Evolutionary conservation across 345 rosid genomes (phyloP).

Genomic region (Moricandia moricandioides): DNA sequence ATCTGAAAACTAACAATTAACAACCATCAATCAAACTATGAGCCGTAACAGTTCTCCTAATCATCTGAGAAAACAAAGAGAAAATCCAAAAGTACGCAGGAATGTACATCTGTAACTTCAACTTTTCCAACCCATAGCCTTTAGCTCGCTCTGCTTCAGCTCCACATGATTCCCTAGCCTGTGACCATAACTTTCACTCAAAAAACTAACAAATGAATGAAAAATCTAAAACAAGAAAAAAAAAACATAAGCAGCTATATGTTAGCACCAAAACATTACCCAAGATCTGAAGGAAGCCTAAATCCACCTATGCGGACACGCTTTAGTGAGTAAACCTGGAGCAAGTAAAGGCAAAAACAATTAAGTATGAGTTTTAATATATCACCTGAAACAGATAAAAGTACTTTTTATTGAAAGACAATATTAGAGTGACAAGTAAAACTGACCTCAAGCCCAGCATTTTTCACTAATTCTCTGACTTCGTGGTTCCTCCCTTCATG

Average conservation of each 20-base stretch:
- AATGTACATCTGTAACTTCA: slow-evolving; percentile 27
- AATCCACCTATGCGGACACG: slow-evolving; percentile 84
- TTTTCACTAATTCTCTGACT: slow-evolving; percentile 91
- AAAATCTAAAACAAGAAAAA: neutral
- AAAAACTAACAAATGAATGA: neutral
- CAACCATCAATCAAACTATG: neutral
- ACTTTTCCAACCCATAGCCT: slow-evolving; percentile 72
- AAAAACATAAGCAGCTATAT: neutral
- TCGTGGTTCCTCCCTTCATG: slow-evolving; percentile 97
- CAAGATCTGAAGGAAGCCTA: slow-evolving; percentile 87
- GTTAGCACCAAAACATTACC: slow-evolving; percentile 46
- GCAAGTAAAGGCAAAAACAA: slow-evolving; percentile 15
- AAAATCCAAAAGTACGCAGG: neutral
- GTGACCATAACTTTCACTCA: slow-evolving; percentile 16
- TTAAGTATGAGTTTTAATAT: neutral
- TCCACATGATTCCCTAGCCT: slow-evolving; percentile 80
- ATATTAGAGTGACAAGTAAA: slow-evolving; percentile 17
- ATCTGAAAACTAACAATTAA: neutral
- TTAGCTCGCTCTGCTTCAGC: slow-evolving; percentile 61
- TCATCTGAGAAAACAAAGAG: neutral
- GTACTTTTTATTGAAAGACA: neutral
- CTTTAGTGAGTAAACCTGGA: slow-evolving; percentile 77
- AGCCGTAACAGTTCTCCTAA: neutral
- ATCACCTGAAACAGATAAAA: neutral
- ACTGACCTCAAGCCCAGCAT: slow-evolving; percentile 92